phyloP scores from a whole-genome alignment of 2,329 filamentous ascomycete species.

The Cercospora sesami region DNA sequence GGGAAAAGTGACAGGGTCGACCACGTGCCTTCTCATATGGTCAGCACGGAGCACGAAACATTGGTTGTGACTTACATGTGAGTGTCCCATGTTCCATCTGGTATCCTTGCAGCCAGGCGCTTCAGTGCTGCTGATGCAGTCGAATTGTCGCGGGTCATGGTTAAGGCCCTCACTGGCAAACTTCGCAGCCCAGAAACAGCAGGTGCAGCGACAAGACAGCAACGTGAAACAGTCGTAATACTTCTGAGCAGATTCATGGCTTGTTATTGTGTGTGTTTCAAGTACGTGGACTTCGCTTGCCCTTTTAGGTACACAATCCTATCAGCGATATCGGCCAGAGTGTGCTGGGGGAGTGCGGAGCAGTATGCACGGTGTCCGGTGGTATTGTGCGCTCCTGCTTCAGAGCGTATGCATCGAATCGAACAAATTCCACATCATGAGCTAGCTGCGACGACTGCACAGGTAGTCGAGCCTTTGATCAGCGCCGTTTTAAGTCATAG shows the following conservation, averaged over 20 bases:
- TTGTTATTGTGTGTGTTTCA: neutral
- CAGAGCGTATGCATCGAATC: neutral
- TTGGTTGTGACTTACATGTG: slow-evolving; percentile 51
- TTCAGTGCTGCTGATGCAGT: neutral
- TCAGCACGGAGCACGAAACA: neutral
- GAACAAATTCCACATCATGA: neutral
- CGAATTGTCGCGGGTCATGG: neutral
- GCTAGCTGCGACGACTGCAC: neutral
- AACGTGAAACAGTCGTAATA: neutral
- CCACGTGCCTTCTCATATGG: slow-evolving; percentile 47
- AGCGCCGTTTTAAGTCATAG: neutral
- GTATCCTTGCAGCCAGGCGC: slow-evolving; percentile 38
- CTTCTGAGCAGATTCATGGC: neutral
- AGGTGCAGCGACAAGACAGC: neutral
- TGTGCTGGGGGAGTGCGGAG: neutral
- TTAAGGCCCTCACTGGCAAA: neutral
- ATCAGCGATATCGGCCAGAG: neutral
- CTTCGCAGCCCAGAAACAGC: neutral
- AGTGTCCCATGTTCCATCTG: slow-evolving; percentile 57
- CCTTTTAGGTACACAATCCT: neutral
- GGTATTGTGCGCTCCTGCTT: neutral
- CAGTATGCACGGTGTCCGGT: neutral
- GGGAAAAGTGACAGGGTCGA: slow-evolving; percentile 55
- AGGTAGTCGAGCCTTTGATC: neutral
- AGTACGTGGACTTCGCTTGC: neutral